A percentile compares a stretch with the other conserved stretches of the same genome.
phyloP scores from a whole-genome alignment of 768 basidiomycete genomes.

The Lactarius trivialis region DNA sequence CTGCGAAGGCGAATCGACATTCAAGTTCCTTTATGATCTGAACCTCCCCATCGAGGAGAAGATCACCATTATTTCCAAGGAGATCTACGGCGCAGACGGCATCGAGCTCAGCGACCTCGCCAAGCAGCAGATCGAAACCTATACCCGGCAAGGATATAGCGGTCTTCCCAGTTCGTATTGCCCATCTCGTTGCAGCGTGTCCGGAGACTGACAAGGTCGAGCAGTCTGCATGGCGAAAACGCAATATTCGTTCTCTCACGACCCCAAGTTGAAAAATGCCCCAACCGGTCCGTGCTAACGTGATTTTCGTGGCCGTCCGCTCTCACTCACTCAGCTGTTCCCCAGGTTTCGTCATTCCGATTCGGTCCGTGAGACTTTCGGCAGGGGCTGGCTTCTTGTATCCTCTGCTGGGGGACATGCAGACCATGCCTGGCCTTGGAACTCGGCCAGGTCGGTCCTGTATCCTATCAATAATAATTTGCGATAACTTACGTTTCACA shows the following conservation, averaged over 20 bases:
- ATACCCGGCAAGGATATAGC: constrained; percentile 83
- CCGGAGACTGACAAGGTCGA: constrained; percentile 11
- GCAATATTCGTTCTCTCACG: constrained; percentile 95
- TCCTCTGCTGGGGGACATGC: constrained; percentile 94
- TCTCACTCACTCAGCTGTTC: neutral
- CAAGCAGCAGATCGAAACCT: constrained; percentile 78
- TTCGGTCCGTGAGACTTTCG: constrained; percentile 78
- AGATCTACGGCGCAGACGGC: constrained; percentile 92
- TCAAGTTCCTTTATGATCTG: constrained; percentile 92
- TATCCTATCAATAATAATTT: neutral
- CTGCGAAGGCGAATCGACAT: constrained; percentile 75
- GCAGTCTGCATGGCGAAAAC: constrained; percentile 97
- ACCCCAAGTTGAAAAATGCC: constrained; percentile 84
- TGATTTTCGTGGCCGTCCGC: constrained; percentile 6
- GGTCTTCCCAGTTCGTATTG: constrained; percentile 62
- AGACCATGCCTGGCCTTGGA: constrained; percentile 94
- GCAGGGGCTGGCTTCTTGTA: constrained; percentile 96
- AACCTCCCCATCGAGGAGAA: constrained; percentile 80
- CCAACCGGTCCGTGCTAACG: constrained; percentile 53
- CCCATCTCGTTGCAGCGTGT: neutral
- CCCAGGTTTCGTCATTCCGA: constrained; percentile 85
- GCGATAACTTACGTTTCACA: constrained; percentile 27
- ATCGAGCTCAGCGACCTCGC: constrained; percentile 84
- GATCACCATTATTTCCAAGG: constrained; percentile 78
- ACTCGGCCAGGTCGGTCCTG: constrained; percentile 68